A percentile compares a stretch with the other conserved stretches of the same genome.
phyloP scores from a whole-genome alignment of 1,284 basidiomycete species.

The Leccinum colubrinum region DNA sequence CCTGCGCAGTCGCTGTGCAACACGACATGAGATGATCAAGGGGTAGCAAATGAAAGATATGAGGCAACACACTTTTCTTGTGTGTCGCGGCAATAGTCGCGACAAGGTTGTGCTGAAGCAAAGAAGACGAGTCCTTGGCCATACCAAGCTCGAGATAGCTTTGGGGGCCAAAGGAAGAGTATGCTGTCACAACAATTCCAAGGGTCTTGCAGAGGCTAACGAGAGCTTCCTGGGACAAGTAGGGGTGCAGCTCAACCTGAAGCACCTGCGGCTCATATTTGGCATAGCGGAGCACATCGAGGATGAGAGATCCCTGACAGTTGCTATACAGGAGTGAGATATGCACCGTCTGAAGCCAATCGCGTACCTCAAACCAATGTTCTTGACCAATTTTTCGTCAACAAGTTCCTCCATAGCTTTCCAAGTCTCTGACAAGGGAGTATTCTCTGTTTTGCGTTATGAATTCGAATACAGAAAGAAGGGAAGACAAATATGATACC shows the following conservation, averaged over 20 bases:
- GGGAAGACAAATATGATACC: constrained; percentile 23
- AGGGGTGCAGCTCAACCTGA: constrained; percentile 79
- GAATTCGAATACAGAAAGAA: constrained; percentile 1
- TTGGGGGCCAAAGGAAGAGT: constrained; percentile 75
- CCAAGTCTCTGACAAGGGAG: constrained; percentile 76
- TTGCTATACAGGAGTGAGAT: constrained; percentile 45
- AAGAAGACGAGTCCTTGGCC: constrained; percentile 45
- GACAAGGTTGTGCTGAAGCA: constrained; percentile 55
- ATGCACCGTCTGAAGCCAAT: not conserved
- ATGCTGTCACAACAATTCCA: constrained; percentile 72
- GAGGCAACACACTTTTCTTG: constrained; percentile 47
- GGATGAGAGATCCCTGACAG: constrained; percentile 58
- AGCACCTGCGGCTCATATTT: constrained; percentile 68
- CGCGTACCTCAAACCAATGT: constrained; percentile 60
- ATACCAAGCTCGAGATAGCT: constrained; percentile 66
- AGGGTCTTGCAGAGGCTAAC: constrained; percentile 57
- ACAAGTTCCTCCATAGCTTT: constrained; percentile 71
- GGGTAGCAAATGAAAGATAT: not conserved
- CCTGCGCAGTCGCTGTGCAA: constrained; percentile 51
- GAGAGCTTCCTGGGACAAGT: constrained; percentile 67
- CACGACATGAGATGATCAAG: constrained; percentile 1
- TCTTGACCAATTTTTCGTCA: constrained; percentile 65
- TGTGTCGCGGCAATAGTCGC: constrained; percentile 48
- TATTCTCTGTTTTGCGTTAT: constrained; percentile 44
- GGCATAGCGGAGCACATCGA: constrained; percentile 71